Evolutionary conservation across 2,329 filamentous ascomycete genomes (phyloP), one percentile per base, ranked within the genome.

Genomic region (Hymenoscyphus linearis): DNA sequence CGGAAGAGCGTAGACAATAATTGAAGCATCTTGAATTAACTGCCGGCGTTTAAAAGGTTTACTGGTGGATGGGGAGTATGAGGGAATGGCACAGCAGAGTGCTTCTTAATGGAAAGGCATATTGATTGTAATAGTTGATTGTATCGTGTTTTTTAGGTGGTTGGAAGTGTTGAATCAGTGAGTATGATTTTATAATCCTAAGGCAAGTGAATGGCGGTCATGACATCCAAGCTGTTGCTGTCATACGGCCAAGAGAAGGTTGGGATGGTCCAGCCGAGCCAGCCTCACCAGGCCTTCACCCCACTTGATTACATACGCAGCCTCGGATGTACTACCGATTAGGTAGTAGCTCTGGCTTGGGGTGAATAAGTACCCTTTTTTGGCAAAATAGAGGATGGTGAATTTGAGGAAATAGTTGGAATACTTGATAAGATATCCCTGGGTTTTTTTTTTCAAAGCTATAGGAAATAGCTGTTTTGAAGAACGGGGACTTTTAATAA

Each of bases 21-120:
- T 70, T 73, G 76, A 75, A 76, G 73, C 82, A 84, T 84, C 64
- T 78, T 82, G 78, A 68, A 65, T 62, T 50, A 47, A 47, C 22
- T 47, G 44, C 6, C 18, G 44, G 44, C 13, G 22, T 50, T 50
- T 10, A 18, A 50, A 22, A 12, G 44, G 44, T 10, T 44, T 18
- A 13, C 4, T 25, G 44, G 18, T 50, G 22, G 22, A 12, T 18
- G 44, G 9, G 9, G 9, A 31, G 31, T 31, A 7, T 31, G 2
- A 16, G n/a, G 34, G 50, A 50, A 57, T n/a, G 47, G 52, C 13
- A 40, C 35, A 37, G 18, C 26, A 57, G n/a, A 37, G 22, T 31
- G 54, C 27, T 22, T 16, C 37, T 60, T 34, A 62, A 47, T 36
- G 34, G 31, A 40, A 58, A 40, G 50, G 9, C 58, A 59, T 59